phyloP scores from a whole-genome alignment of 495 filamentous ascomycete genomes.

The Barbatosphaeria neglecta region DNA sequence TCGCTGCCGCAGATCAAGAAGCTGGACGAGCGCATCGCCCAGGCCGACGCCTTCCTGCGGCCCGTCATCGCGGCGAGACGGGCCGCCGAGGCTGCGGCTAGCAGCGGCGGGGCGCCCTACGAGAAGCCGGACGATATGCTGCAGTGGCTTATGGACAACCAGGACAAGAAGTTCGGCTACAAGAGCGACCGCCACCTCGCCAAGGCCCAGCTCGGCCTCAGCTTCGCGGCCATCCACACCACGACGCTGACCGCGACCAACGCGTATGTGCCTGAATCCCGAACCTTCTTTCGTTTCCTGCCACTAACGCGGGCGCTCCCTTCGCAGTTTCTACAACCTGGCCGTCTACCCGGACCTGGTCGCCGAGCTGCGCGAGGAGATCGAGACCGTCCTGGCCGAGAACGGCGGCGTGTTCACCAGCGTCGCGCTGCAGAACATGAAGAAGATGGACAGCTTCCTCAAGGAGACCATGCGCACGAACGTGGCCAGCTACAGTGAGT shows the following conservation, averaged over 20 bases:
- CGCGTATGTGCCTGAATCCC: conserved; percentile 3
- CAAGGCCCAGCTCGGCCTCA: conserved; percentile 25
- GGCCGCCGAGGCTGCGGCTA: conserved; percentile 1
- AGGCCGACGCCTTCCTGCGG: conserved; percentile 15
- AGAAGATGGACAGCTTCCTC: conserved; percentile 23
- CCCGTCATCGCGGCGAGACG: conserved; percentile 18
- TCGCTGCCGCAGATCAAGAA: conserved; percentile 19
- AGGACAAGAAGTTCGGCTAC: conserved; percentile 7
- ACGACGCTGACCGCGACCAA: conserved; percentile 31
- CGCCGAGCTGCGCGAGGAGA: conserved; percentile 40
- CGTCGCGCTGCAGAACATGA: conserved; percentile 18
- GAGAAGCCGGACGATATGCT: conserved; percentile 24
- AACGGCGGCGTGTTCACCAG: conserved; percentile 16
- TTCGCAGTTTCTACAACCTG: conserved; percentile 24
- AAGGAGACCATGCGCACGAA: conserved; percentile 22
- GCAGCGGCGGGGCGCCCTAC: conserved; percentile 1
- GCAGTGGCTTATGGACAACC: conserved; percentile 25
- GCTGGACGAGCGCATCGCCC: conserved; percentile 12
- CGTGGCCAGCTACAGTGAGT: conserved; percentile 3
- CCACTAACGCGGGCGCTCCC: too few relatives aligned
- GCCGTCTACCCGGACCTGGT: conserved; percentile 32
- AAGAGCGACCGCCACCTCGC: conserved; percentile 15
- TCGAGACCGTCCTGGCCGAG: conserved; percentile 18
- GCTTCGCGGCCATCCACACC: conserved; percentile 41
- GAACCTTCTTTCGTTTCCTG: background rate